Evolutionary conservation across 176 grass and related monocot species (phyloP), one percentile per base, ranked within the genome.

Genomic region (Alopecurus myosuroides): DNA sequence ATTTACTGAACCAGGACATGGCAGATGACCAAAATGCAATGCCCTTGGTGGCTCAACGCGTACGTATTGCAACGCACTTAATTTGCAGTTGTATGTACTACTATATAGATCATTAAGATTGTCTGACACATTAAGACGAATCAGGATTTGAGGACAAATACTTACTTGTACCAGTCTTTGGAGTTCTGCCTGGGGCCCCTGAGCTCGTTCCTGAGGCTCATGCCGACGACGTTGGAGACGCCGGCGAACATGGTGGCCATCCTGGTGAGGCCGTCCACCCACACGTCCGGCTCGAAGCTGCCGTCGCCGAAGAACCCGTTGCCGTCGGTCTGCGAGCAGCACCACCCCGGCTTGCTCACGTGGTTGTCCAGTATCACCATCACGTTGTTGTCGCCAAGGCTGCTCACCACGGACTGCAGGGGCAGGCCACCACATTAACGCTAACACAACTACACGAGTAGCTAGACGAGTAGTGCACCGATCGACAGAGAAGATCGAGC

Each of bases 321-420:
- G 37, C 93, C 95, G 68, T 98, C 95, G 26, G 29, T 45, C 45
- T 68, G 69, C 49, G 45, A 64, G 81, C 95, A 98, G 84, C 95
- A 98, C 95, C 95, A 98, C 61, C 77, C 91, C 0, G 95, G 93
- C 81, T 87, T 93, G 85, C 88, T 98, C 86, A 98, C 20, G 89
- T 98, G 95, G 80, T 98, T 98, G 81, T 98, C 95, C 80, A 95
- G 84, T 12, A 98, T 93, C 84, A 95, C 93, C 93, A 98, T 98
- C 15, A 98, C 33, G 50, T 87, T 80, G 71, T 82, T 90, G 23
- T 95, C 83, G 31, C 87, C 93, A 2, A 98, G 79, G 79, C 80
- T 95, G 22, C 70, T 65, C 72, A 98, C 91, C 83, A 98, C 91
- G 19, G 80, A 68, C 95, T 98, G 85, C 78, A 79, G 10, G 36